phyloP scores from a whole-genome alignment of 2,329 filamentous ascomycete species.

The Phyllachora maydis region DNA sequence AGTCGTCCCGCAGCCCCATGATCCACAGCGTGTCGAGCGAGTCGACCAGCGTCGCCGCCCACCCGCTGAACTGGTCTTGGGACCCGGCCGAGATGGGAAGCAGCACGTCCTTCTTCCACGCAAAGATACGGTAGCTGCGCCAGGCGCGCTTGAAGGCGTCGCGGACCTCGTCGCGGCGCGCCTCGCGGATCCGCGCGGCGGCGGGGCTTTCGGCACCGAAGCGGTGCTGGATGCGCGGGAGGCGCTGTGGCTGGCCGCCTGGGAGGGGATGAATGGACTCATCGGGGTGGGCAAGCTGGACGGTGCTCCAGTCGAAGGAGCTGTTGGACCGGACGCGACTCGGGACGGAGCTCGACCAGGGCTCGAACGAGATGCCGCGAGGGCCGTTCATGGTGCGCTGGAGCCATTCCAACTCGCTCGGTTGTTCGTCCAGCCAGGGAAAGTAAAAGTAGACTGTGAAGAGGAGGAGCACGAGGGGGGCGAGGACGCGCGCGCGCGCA shows the following conservation, averaged over 20 bases:
- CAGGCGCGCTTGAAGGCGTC: slow-evolving; percentile 15
- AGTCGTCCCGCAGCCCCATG: slow-evolving; percentile 45
- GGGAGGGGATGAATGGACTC: slow-evolving; percentile 3
- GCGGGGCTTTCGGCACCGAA: slow-evolving; percentile 3
- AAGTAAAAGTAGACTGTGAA: slow-evolving; percentile 1
- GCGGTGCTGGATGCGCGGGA: slow-evolving; percentile 4
- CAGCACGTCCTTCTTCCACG: slow-evolving; percentile 45
- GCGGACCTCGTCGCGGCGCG: slow-evolving; percentile 3
- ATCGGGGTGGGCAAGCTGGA: slow-evolving; percentile 2
- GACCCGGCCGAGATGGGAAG: slow-evolving; percentile 28
- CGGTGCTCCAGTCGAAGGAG: slow-evolving; percentile 4
- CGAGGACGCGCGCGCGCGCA: too few species aligned
- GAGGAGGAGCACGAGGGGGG: neutral
- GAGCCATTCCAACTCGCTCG: slow-evolving; percentile 2
- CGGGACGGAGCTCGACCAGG: too few species aligned
- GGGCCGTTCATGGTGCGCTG: slow-evolving; percentile 3
- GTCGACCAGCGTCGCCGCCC: slow-evolving; percentile 49
- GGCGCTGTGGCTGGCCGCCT: slow-evolving; percentile 2
- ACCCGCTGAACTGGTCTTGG: slow-evolving; percentile 41
- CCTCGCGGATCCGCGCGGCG: slow-evolving; percentile 3
- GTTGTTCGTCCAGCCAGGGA: neutral
- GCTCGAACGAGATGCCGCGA: slow-evolving; percentile 1
- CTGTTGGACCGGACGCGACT: slow-evolving; percentile 3
- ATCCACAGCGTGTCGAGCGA: slow-evolving; percentile 54
- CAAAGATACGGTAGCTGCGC: slow-evolving; percentile 37